Base-by-base conservation (phyloP, 371 early-diverging fungal species). In the Mucor saturninus region DNA sequence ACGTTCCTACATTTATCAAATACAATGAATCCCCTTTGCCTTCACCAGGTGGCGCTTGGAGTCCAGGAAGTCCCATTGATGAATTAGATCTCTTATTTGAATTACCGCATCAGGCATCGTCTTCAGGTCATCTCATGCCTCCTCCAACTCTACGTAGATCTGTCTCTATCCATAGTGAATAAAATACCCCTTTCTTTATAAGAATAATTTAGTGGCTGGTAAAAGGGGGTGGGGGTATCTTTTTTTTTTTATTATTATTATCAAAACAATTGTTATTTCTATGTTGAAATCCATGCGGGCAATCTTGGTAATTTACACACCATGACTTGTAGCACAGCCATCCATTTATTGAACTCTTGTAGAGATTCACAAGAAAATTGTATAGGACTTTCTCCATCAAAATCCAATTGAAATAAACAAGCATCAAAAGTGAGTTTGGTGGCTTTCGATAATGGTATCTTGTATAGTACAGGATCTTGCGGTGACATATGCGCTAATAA, bases 1-100 rank as follows among this genome's bases (percentile, higher is more conserved):
- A 60, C 3, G 37, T 70, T 9, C 79, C 79, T 0, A 65, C 49
- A 3, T 79, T 79, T 48, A 69, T 79, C 40, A 61, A 62, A 37
- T 54, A 53, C 15, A 52, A 65, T 28, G 79, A 78, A 42, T 75
- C 75, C 0, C 75, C 79, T 15, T 54, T 65, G 29, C 50, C 56
- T 43, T 63, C 63, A 1, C 26, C 45, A 50, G 40, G 14, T 42
- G 55, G 50, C 8, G 52, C 54, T 30, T 71, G 67, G 67, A 57
- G 48, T 4, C 68, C 69, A 5, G 73, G 73, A 8, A 70, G 71
- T 54, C 68, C 71, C 21, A 37, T 65, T 13, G 68, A 67, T 54
- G 11, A 59, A 60, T 7, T 61, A 50, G 54, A 62, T 11, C 28
- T 32, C 30, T 31, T 56, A 3, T 42, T 53, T 21, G 21, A 37